phyloP scores from a whole-genome alignment of 495 filamentous ascomycete genomes.

The Aspergillus taichungensis region DNA sequence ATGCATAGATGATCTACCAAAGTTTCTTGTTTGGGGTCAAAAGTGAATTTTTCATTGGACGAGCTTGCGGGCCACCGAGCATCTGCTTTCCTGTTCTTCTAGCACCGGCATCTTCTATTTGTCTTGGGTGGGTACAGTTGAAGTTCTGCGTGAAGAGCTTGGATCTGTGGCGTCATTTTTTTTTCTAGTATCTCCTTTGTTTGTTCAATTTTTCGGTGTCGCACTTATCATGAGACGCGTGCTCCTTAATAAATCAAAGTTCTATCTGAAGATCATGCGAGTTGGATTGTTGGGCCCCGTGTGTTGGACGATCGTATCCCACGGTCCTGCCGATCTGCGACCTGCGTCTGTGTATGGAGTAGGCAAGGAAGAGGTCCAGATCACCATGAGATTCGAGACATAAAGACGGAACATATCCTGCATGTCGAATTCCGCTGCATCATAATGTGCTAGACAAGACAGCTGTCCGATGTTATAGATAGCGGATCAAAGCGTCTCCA shows the following conservation, averaged over 20 bases:
- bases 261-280: too few species aligned
- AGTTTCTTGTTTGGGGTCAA: conserved; percentile 11
- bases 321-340: too few species aligned
- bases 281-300: too few species aligned
- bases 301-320: too few species aligned
- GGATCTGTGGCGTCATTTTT: conserved; percentile 5
- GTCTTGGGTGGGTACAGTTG: too few species aligned
- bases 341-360: too few species aligned
- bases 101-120: neutral
- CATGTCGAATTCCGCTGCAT: too few species aligned
- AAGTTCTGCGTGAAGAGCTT: neutral
- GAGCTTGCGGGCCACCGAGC: neutral
- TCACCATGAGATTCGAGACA: too few species aligned
- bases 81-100: neutral
- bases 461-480: too few species aligned
- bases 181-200: neutral
- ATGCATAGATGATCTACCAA: conserved; percentile 17
- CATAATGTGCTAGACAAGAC: too few species aligned
- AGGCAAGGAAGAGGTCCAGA: too few species aligned
- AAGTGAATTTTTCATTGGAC: conserved; percentile 7
- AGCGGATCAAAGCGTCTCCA: neutral
- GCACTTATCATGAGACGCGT: conserved; percentile 3
- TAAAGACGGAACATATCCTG: too few species aligned
- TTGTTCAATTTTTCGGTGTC: conserved; percentile 1
- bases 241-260: neutral